phyloP scores from a whole-genome alignment of 768 basidiomycete genomes.

The Collybiopsis confluens region DNA sequence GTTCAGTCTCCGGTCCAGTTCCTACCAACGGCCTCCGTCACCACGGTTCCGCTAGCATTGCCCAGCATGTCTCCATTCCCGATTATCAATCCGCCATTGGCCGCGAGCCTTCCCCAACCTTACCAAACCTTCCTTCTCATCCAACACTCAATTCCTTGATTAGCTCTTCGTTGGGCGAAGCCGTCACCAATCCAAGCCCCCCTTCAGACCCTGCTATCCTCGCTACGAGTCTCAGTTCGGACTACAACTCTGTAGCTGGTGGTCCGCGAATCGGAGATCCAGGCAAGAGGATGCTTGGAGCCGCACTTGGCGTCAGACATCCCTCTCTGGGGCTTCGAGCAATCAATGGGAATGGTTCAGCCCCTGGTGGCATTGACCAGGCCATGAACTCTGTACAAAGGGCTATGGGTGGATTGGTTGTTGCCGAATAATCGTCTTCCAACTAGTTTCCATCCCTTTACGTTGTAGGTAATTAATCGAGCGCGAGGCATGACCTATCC shows the following conservation, averaged over 20 bases:
- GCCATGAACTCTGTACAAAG: slow-evolving; percentile 67
- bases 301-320: slow-evolving; percentile 79
- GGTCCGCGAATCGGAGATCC: slow-evolving; percentile 87
- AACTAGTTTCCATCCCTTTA: background rate
- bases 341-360: slow-evolving; percentile 36
- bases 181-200: slow-evolving; percentile 40
- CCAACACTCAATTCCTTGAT: slow-evolving; percentile 84
- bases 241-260: slow-evolving; percentile 29
- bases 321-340: slow-evolving; percentile 65
- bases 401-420: slow-evolving; percentile 70
- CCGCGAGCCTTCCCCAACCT: slow-evolving; percentile 78
- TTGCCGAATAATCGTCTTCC: slow-evolving; percentile 60
- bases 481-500: no score
- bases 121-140: slow-evolving; percentile 76
- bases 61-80: slow-evolving; percentile 48
- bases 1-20: slow-evolving; percentile 26
- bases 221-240: slow-evolving; percentile 48
- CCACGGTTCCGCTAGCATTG: slow-evolving; percentile 31
- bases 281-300: slow-evolving; percentile 85
- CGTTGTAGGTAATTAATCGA: slow-evolving; percentile 7
- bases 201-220: slow-evolving; percentile 69
- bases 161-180: slow-evolving; percentile 61
- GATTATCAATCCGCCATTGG: slow-evolving; percentile 40
- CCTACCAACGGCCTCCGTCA: slow-evolving; percentile 26
- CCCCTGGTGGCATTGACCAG: slow-evolving; percentile 44